Evolutionary conservation across 257 asterid genomes (phyloP).

Genomic region (Solanum tacnaense): DNA sequence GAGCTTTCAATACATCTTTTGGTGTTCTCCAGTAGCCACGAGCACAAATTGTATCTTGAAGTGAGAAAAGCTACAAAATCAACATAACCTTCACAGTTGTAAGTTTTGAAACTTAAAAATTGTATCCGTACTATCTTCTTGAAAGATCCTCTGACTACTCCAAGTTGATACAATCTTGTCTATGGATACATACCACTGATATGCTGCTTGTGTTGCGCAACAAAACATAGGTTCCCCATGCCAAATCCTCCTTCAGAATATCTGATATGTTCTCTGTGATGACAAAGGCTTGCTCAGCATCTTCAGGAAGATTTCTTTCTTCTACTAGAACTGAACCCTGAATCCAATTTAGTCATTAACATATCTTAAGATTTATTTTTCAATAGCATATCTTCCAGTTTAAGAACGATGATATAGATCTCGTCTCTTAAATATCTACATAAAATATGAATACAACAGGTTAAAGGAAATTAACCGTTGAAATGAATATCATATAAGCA

Average conservation of each 20-base stretch:
- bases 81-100: not conserved
- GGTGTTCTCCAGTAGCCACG: constrained; percentile 92
- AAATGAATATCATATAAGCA: not conserved
- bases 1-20: constrained; percentile 38
- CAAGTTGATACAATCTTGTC: not conserved
- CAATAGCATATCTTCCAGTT: not conserved
- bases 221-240: constrained; percentile 84
- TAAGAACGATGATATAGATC: not conserved
- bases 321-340: constrained; percentile 62
- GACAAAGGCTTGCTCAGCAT: constrained; percentile 57
- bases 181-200: constrained; percentile 56
- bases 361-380: not conserved
- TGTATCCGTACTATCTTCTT: not conserved
- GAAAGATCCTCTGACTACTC: not conserved
- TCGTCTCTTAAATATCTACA: not conserved
- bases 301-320: constrained; percentile 55
- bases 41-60: constrained; percentile 54
- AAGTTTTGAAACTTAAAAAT: not conserved
- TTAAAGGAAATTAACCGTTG: not conserved
- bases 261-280: constrained; percentile 46
- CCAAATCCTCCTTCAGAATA: constrained; percentile 68
- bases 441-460: not conserved
- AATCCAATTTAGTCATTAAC: constrained; percentile 1
- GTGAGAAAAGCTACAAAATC: constrained; percentile 50
- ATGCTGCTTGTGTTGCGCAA: constrained; percentile 81